A percentile compares a stretch with the other conserved stretches of the same genome.
Conservation (phyloP, 352 stramenopile species). For the Globisporangium megalacanthum region DNA sequence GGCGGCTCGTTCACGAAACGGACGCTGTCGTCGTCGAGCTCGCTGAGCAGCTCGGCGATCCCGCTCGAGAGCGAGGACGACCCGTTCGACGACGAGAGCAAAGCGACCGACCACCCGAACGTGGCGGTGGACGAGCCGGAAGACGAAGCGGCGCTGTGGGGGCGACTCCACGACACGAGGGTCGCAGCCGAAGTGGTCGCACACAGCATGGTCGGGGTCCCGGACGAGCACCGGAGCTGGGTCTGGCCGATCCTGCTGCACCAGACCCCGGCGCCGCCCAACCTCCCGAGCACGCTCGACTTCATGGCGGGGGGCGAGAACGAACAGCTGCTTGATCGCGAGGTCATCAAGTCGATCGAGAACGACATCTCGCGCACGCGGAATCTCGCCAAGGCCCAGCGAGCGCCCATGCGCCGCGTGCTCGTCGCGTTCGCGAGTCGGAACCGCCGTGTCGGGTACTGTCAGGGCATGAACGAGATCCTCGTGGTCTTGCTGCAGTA, state of each 20-base stretch:
- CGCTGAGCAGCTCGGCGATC: constrained; percentile 32
- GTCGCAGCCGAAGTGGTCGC: constrained; percentile 25
- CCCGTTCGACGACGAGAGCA: constrained; percentile 11
- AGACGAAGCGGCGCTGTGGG: constrained; percentile 37
- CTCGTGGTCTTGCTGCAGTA: constrained; percentile 66
- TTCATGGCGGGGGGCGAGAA: constrained; percentile 25
- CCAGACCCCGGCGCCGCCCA: constrained; percentile 28
- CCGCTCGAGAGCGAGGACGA: constrained; percentile 15
- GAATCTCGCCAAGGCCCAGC: constrained; percentile 48
- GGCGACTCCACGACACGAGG: constrained; percentile 27
- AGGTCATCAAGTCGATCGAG: constrained; percentile 76
- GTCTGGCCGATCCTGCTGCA: constrained; percentile 68
- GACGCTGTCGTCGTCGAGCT: constrained; percentile 52
- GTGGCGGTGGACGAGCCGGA: constrained; percentile 7
- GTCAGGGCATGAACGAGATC: constrained; percentile 86
- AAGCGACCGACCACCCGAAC: neutral
- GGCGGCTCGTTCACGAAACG: constrained; percentile 30
- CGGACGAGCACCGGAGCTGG: constrained; percentile 60
- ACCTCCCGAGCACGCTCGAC: constrained; percentile 25
- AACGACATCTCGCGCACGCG: constrained; percentile 73
- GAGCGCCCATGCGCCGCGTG: constrained; percentile 54
- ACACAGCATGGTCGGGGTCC: constrained; percentile 48
- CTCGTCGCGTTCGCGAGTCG: constrained; percentile 68
- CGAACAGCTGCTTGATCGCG: constrained; percentile 46
- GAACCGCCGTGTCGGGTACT: constrained; percentile 77